Base-by-base conservation (phyloP, 2,329 filamentous ascomycete genomes). In the Teratosphaeria viscida region DNA sequence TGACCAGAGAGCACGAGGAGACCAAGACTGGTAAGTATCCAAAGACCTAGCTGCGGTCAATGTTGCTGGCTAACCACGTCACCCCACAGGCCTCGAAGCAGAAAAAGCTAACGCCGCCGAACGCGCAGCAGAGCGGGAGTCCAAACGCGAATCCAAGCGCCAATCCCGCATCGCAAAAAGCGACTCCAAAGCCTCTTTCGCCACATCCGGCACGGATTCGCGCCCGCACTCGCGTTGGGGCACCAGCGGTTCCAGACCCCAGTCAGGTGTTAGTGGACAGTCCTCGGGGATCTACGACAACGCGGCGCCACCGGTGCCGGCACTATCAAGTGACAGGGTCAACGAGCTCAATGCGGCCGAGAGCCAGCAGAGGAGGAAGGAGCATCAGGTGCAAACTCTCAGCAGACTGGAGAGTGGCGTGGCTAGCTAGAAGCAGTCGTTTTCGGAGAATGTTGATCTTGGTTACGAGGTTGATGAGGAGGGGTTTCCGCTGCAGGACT, bases 1-100 rank as follows among this genome's bases (percentile, higher is more conserved):
- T 80, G 19, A 72, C 71, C 19, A 72, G 71, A 58, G 66, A 76
- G 56, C 77, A 80, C 57, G 71, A 74, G 61, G 78, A 80, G 68
- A 78, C 77, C n/a, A 77, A 76, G 72, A 79, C 76, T 8, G 78
- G 78, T 3, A 49, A 19, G 43, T 19, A 23, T 1, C 43, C 37
- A 43, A 43, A 5, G 1, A 43, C 11, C 7, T 14, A 3, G 5
- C 10, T 3, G 5, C 12, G 37, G 12, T 43, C 11, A 14, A 16
- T 5, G 16, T 1, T 19, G n/a, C 43, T 49, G 43, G 19, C 43
- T 32, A 49, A n/a, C 11, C 37, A 43, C 19, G 16, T n/a, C 8
- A 8, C 19, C 1, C 10, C 7, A 12, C 37, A 49, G 43, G 55
- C n/a, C 64, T 80, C 32, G 77, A 78, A 34, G 74, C 68, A 3